phyloP scores from a whole-genome alignment of 1,139 yeast genomes.

The Taphrina flavorubra region DNA sequence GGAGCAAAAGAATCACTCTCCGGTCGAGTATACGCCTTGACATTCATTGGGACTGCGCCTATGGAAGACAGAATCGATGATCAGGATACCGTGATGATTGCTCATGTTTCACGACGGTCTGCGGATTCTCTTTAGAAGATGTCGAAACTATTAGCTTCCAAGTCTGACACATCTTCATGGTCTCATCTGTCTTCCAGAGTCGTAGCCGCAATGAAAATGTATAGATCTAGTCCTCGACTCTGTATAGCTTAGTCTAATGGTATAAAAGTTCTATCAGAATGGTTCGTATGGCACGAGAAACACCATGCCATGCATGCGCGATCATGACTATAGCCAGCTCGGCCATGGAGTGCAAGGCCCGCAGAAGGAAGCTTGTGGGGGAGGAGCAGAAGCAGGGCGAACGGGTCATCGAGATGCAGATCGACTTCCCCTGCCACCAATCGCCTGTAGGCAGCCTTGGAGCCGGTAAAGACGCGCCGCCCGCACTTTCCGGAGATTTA shows the following conservation, averaged over 20 bases:
- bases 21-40: too few species aligned
- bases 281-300: too few species aligned
- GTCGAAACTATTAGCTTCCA: slow-evolving; percentile 29
- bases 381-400: not conserved
- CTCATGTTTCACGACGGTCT: slow-evolving; percentile 38
- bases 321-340: too few species aligned
- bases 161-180: slow-evolving; percentile 24
- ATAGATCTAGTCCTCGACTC: too few species aligned
- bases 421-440: not conserved
- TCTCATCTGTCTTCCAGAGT: slow-evolving; percentile 20
- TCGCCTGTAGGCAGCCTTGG: too few species aligned
- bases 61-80: slow-evolving; percentile 19
- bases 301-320: too few species aligned
- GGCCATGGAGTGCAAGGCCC: too few species aligned
- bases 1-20: not conserved
- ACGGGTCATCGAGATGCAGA: not conserved
- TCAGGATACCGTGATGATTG: slow-evolving; percentile 27
- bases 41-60: not conserved
- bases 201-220: slow-evolving; percentile 1
- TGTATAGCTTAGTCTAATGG: too few species aligned
- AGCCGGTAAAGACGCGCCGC: not conserved
- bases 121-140: slow-evolving; percentile 37
- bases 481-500: not conserved
- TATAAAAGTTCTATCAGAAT: too few species aligned
- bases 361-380: not conserved